phyloP scores from a whole-genome alignment of 306 rosid genomes.

The Rubus parviflorus region DNA sequence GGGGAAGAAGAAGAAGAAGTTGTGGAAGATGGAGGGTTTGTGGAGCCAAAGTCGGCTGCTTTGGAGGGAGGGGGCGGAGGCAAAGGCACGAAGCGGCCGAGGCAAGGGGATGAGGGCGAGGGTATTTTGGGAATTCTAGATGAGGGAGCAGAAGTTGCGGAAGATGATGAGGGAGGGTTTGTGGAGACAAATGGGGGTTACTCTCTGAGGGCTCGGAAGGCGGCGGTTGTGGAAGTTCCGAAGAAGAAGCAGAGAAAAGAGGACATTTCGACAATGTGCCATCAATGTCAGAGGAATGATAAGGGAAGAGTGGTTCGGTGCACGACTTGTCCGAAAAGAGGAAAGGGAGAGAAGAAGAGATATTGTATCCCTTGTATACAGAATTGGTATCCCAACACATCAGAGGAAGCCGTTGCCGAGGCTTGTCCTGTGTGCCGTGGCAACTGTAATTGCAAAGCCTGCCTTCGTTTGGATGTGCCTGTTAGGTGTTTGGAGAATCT shows the following conservation, averaged over 20 bases:
- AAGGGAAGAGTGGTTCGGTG: constrained; percentile 75
- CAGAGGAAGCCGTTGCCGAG: constrained; percentile 53
- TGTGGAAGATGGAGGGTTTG: too few species aligned
- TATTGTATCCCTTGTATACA: constrained; percentile 53
- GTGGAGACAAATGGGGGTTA: too few species aligned
- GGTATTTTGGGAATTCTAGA: background rate
- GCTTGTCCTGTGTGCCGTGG: constrained; percentile 72
- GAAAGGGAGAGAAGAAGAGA: constrained; percentile 40
- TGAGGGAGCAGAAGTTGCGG: background rate
- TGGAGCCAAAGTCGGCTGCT: background rate
- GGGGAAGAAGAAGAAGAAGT: background rate
- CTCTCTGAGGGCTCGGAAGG: too few species aligned
- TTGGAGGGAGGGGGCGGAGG: background rate
- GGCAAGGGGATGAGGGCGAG: background rate
- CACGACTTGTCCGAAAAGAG: constrained; percentile 3
- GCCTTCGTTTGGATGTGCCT: constrained; percentile 50
- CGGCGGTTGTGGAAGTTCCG: too few species aligned
- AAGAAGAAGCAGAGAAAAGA: constrained; percentile 15
- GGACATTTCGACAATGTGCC: constrained; percentile 59
- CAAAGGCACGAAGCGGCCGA: background rate
- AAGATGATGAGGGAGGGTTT: too few species aligned
- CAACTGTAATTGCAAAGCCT: constrained; percentile 84
- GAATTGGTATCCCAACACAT: constrained; percentile 67
- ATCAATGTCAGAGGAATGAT: constrained; percentile 89
- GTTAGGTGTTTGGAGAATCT: constrained; percentile 31